Percentiles rank a stretch among this genome's conserved stretches.
Evolutionary conservation across 192 early-diverging fungal genomes (phyloP).

Genomic region (Coemansia sp.): DNA sequence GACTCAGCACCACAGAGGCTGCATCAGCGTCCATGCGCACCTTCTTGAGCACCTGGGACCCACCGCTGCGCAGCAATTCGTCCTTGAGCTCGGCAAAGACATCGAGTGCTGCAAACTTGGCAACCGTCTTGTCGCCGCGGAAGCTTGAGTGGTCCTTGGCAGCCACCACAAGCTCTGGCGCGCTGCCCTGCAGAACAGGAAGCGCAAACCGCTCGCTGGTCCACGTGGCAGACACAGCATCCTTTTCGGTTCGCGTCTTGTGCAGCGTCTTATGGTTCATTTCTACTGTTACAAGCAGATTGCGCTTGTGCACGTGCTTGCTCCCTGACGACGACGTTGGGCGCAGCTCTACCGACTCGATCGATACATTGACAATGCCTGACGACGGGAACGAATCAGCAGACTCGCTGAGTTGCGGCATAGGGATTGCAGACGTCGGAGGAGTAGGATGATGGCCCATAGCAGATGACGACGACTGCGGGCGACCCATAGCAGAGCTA

Average conservation of each 20-base stretch:
- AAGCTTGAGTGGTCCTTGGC: conserved; percentile 54
- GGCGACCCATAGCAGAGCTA: neutral
- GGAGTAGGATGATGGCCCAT: no score
- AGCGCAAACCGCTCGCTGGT: conserved; percentile 29
- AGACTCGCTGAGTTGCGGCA: conserved; percentile 32
- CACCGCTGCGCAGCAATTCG: conserved; percentile 25
- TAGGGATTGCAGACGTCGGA: conserved; percentile 9
- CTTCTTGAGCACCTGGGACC: conserved; percentile 6
- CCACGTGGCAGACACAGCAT: conserved; percentile 22
- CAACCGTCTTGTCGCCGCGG: conserved; percentile 48
- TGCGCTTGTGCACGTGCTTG: conserved; percentile 28
- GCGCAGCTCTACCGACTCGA: conserved; percentile 31
- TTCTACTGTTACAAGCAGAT: conserved; percentile 32
- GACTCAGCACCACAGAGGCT: conserved; percentile 12
- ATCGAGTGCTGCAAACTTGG: conserved; percentile 23
- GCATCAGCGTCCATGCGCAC: conserved; percentile 16
- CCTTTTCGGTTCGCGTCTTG: conserved; percentile 52
- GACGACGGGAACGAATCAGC: conserved; percentile 35
- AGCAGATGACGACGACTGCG: conserved; percentile 4
- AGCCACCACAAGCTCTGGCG: conserved; percentile 23
- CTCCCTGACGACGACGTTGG: conserved; percentile 5
- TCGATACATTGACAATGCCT: conserved; percentile 26
- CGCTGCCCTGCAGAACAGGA: conserved; percentile 46
- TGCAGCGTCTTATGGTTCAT: conserved; percentile 52
- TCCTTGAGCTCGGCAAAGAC: conserved; percentile 39